A percentile compares a stretch with the other conserved stretches of the same genome.
phyloP scores from a whole-genome alignment of 306 rosid genomes.

The Vigna hirtella region DNA sequence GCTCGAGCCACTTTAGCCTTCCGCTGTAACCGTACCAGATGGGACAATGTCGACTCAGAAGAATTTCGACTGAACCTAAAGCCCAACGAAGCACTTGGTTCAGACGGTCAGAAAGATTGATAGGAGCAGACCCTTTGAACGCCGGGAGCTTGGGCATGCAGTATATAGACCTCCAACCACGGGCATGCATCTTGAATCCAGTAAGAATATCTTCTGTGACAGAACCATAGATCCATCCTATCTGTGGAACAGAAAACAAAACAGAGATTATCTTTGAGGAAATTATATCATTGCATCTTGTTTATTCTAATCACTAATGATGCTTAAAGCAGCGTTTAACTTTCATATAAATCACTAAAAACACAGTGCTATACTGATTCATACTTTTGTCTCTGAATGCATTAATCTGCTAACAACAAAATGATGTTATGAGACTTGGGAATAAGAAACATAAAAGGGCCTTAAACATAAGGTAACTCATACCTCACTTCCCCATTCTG shows the following conservation, averaged over 20 bases:
- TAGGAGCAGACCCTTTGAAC: conserved; percentile 94
- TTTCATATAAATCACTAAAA: conserved; percentile 2
- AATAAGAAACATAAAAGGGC: conserved; percentile 15
- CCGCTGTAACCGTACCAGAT: conserved; percentile 93
- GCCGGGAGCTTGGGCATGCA: conserved; percentile 89
- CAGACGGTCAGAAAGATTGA: conserved; percentile 94
- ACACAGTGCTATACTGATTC: background rate
- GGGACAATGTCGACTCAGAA: conserved; percentile 87
- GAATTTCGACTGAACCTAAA: conserved; percentile 89
- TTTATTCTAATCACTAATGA: background rate
- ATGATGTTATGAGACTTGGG: background rate
- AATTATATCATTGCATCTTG: background rate
- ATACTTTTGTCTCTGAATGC: conserved; percentile 8
- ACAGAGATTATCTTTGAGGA: conserved; percentile 27
- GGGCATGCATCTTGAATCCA: conserved; percentile 96
- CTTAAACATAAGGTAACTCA: conserved; percentile 30
- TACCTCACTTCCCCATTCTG: conserved; percentile 92
- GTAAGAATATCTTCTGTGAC: conserved; percentile 97
- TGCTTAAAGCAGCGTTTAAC: background rate
- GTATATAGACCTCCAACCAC: conserved; percentile 91
- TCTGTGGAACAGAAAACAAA: conserved; percentile 58
- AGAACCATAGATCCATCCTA: conserved; percentile 96
- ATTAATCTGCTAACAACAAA: background rate
- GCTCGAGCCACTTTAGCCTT: conserved; percentile 86
- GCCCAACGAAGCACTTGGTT: conserved; percentile 99